Base-by-base conservation (phyloP, 1,139 yeast genomes). In the Saccharomyces hybrid region DNA sequence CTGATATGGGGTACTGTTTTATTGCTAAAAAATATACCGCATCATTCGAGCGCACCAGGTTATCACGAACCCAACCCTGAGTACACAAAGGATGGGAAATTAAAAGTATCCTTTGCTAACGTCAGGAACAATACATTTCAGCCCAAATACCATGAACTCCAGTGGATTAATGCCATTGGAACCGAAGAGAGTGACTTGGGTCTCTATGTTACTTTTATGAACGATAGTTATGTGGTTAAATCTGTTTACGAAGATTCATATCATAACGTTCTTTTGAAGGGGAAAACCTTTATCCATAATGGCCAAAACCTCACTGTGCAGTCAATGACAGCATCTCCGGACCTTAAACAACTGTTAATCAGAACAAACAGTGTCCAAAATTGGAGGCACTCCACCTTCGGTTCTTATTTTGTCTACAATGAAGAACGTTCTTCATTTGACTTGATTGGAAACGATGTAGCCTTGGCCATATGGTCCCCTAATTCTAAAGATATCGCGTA, bases 301-400 rank as follows among this genome's bases (percentile, higher is more conserved):
- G 77, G 72, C 0, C 54, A 56, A 8, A 67, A 66, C n/a, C 80
- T 79, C 61, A 71, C 71, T 1, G 79, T 86, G 29, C 83, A 80
- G 50, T 71, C 71, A 27, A 73, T 85, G 48, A 73, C 73, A 3
- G 85, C 89, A 1, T 83, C 89, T 26, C 88, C 90, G 29, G 80
- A 85, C 68, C 74, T 85, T 64, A 67, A 73, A 42, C 73, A 70
- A 59, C 85, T 87, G 0, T 63, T 85, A 34, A 69, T 86, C 42
- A 77, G 62, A 72, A 86, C 60, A 75, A 83, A 88, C 61, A 64
- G 74, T 16, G 75, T 79, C 29, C 77, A 81, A 57, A 82, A 84
- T 64, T 93, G 95, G 90, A 79, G 99, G 63, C 95, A 90, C 65
- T 93, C 97, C 1, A 74, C 84, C 1, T 77, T 76, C 59, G 87